Base-by-base conservation (phyloP, 2,329 filamentous ascomycete genomes). In the Stylonectria norvegica region DNA sequence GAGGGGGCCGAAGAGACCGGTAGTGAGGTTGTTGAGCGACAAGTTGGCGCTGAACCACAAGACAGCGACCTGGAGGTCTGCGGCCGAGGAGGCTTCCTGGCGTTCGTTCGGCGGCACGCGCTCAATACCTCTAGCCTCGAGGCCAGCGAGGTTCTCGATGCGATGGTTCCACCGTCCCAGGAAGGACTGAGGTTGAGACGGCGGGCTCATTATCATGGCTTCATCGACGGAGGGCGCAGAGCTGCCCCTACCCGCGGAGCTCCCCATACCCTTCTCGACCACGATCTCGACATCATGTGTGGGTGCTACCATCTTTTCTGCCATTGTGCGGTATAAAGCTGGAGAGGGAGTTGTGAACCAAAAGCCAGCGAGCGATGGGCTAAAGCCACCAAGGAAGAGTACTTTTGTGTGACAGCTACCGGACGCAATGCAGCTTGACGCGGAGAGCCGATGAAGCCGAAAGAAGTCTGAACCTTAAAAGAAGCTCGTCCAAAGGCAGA, bases 1-100 rank as follows among this genome's bases (percentile, higher is more conserved):
- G 7, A 80, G 75, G n/a, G 80, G 73, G 1, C 78, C 82, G 5
- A 86, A 75, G 14, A 85, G 78, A 32, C 85, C 87, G 40, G 89
- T 83, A 34, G 86, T 85, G 10, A 71, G 52, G 42, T 71, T 71
- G 51, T 70, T 71, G 40, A 65, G 55, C 0, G 68, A 68, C 30
- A 69, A 57, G 43, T 71, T 71, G 45, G 67, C 66, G 40, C 66
- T 65, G 47, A 70, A 70, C 68, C 68, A 71, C 23, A 71, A 54
- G 19, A 70, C 42, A 5, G 63, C 61, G 18, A 70, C 59, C 38
- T 69, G 66, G 3, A 68, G 33, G 23, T 69, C 65, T n/a, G 57
- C 56, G 20, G 58, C 44, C 5, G 45, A 42, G 1, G 63, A 67
- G 0, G 63, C 43, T 1, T 54, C 47, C 17, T 64, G 60, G 9